Evolutionary conservation across 2,329 filamentous ascomycete genomes (phyloP).

Genomic region (Diaporthe capsici): DNA sequence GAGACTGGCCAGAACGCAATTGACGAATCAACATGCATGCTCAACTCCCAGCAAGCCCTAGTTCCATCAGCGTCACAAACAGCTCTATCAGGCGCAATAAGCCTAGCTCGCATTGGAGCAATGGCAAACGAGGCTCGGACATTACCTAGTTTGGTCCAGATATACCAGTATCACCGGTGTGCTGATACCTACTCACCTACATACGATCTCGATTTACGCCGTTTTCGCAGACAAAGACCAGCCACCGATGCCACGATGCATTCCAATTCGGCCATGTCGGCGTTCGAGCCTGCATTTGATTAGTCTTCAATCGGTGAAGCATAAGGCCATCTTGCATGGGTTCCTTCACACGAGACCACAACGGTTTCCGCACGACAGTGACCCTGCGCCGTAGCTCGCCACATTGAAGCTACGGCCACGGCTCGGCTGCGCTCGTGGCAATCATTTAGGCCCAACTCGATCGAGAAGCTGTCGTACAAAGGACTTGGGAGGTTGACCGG

Average conservation of each 20-base stretch:
- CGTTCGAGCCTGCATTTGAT: background rate
- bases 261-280: background rate
- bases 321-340: background rate
- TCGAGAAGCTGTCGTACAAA: background rate
- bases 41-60: background rate
- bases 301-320: background rate
- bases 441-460: background rate
- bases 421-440: background rate
- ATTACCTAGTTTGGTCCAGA: background rate
- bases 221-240: background rate
- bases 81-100: background rate
- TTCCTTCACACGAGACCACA: background rate
- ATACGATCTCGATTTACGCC: background rate
- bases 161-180: background rate
- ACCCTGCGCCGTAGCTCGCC: conserved; percentile 1
- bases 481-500: too few species aligned
- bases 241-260: background rate
- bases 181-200: background rate
- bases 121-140: background rate
- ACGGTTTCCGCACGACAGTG: background rate
- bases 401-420: background rate
- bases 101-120: background rate
- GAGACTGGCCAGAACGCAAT: background rate
- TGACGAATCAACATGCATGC: background rate
- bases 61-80: background rate